phyloP scores from a whole-genome alignment of 2,329 filamentous ascomycete genomes.

The Apiospora hydei region DNA sequence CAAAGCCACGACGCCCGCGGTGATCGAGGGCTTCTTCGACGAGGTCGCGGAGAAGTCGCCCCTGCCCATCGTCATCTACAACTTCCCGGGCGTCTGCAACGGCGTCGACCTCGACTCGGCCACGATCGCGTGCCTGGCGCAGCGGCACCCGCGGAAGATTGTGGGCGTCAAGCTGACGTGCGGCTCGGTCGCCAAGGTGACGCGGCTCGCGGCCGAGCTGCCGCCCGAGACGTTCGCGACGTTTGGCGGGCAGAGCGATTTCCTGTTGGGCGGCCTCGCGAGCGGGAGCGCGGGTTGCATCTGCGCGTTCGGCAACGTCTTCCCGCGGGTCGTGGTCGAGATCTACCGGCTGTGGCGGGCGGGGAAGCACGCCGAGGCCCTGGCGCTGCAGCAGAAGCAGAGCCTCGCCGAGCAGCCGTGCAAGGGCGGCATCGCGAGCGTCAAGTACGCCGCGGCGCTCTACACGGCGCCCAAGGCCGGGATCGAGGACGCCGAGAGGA shows the following conservation, averaged over 20 bases:
- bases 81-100: slow-evolving; percentile 73
- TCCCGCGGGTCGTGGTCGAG: slow-evolving; percentile 61
- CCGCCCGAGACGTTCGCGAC: slow-evolving; percentile 66
- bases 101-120: slow-evolving; percentile 73
- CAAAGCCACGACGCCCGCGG: slow-evolving; percentile 63
- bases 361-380: slow-evolving; percentile 64
- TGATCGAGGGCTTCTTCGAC: slow-evolving; percentile 66
- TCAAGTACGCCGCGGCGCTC: slow-evolving; percentile 72
- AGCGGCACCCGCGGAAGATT: slow-evolving; percentile 56
- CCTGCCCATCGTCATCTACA: slow-evolving; percentile 70
- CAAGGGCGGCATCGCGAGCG: slow-evolving; percentile 71
- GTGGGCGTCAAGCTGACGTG: slow-evolving; percentile 73
- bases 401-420: slow-evolving; percentile 71
- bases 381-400: slow-evolving; percentile 66
- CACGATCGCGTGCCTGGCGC: slow-evolving; percentile 61
- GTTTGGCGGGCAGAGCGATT: slow-evolving; percentile 78
- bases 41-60: slow-evolving; percentile 60
- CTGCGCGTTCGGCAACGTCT: slow-evolving; percentile 69
- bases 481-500: slow-evolving; percentile 64
- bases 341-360: slow-evolving; percentile 68
- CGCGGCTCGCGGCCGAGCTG: slow-evolving; percentile 59
- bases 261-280: slow-evolving; percentile 67
- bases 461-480: slow-evolving; percentile 66
- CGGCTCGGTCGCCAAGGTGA: slow-evolving; percentile 67
- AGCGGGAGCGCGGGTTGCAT: slow-evolving; percentile 67